Conservation (phyloP, 2,329 filamentous ascomycete genomes). For the Clarireedia hainanense region DNA sequence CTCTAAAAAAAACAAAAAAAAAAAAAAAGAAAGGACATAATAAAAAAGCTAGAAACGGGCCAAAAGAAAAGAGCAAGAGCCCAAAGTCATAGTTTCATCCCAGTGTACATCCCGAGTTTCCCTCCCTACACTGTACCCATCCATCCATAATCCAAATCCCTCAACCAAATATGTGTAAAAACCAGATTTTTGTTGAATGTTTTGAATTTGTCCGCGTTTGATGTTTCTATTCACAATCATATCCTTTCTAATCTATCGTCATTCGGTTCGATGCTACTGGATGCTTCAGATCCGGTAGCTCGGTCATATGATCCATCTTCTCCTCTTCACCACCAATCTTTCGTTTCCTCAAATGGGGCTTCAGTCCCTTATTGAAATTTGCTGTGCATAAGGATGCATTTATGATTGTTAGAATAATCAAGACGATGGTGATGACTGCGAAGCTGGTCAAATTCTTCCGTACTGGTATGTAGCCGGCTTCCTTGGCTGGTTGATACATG, state of each 20-base stretch:
- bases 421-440: slow-evolving; percentile 81
- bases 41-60: too few relatives aligned
- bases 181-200: not conserved
- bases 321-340: slow-evolving; percentile 42
- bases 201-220: not conserved
- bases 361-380: slow-evolving; percentile 87
- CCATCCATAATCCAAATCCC: not conserved
- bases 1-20: not conserved
- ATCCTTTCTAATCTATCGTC: slow-evolving; percentile 37
- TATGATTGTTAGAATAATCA: slow-evolving; percentile 81
- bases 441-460: slow-evolving; percentile 85
- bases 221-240: not conserved
- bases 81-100: not conserved
- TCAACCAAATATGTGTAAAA: not conserved
- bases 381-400: slow-evolving; percentile 81
- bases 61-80: not conserved
- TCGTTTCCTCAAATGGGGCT: slow-evolving; percentile 67
- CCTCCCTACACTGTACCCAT: not conserved
- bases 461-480: slow-evolving; percentile 63
- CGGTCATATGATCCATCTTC: slow-evolving; percentile 41
- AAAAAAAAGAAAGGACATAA: not conserved
- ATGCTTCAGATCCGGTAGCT: slow-evolving; percentile 33
- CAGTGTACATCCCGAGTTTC: not conserved
- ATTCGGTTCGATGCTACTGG: slow-evolving; percentile 37
- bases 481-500: slow-evolving; percentile 68